Base-by-base conservation (phyloP, 306 rosid genomes). In the Citrullus mucosospermus region DNA sequence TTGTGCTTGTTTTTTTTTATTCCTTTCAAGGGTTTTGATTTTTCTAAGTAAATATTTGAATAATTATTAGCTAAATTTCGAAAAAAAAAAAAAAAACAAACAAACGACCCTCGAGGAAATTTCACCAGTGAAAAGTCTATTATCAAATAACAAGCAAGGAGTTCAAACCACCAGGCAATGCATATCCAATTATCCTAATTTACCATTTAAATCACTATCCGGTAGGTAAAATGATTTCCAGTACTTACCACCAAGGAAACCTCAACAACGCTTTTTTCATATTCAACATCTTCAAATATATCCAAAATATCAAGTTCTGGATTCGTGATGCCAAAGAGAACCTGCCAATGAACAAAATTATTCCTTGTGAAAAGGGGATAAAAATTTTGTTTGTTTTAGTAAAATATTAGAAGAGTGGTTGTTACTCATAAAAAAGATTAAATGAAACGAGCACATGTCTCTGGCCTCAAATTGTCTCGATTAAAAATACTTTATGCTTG, bases 231-330 rank as follows among this genome's bases (percentile, higher is more conserved):
- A n/a, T 60, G 75, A 32, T 60, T 59, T 22, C 62, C 72, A 56
- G 39, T 38, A 73, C 48, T 79, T 61, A 92, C 97, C 84, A 11
- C 46, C 50, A 87, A 80, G 59, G 74, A 80, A 84, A 92, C 91
- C 55, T 88, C 86, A 82, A 91, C 92, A 34, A 87, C 70, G 65
- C 55, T 89, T 82, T 92, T 89, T 77, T 78, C 87, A 75, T 95
- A 95, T 80, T 95, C 98, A 68, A 77, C 87, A 83, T 91, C 98
- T 85, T 95, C 97, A 66, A 92, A 95, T 25, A 78, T 84, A 74
- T 95, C 97, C 44, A 92, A 80, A 81, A 92, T 79, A 61, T 85
- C 60, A 13, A 95, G 80, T 65, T 95, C 99, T 14, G 79, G 61
- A 79, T 86, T 91, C 3, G 98, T 85, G 77, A 95, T 77, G 16